Evolutionary conservation across 192 early-diverging fungal genomes (phyloP).

Genomic region (Coemansia sp.): DNA sequence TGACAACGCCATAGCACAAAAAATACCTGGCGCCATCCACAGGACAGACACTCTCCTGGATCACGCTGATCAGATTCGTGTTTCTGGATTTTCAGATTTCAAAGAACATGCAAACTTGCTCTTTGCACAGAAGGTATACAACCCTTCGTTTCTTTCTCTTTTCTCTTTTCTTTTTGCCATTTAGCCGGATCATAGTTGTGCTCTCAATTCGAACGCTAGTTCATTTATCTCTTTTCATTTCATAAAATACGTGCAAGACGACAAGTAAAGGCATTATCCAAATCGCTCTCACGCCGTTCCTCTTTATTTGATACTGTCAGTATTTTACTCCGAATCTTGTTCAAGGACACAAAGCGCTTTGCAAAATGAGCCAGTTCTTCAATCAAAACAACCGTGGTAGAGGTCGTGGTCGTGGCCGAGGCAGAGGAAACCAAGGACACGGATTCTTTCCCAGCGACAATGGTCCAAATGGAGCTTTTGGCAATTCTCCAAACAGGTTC

Average conservation of each 20-base stretch:
- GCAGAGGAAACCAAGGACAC: slow-evolving; percentile 12
- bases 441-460: not conserved
- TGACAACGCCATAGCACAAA: no score
- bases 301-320: not conserved
- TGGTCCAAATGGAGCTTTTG: not conserved
- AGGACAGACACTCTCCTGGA: not conserved
- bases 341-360: not conserved
- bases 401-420: slow-evolving; percentile 33
- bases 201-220: not conserved
- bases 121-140: no score
- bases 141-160: slow-evolving; percentile 3
- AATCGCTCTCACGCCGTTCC: not conserved
- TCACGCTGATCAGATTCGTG: not conserved
- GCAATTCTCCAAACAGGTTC: not conserved
- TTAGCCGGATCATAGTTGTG: no score
- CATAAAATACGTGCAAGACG: not conserved
- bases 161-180: not conserved
- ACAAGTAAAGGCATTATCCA: not conserved
- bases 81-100: no score
- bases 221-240: not conserved
- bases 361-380: slow-evolving; percentile 25
- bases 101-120: no score
- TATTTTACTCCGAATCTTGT: not conserved
- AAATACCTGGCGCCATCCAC: no score
- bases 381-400: slow-evolving; percentile 22